Evolutionary conservation across 306 rosid genomes (phyloP), one percentile per base, ranked within the genome.

Genomic region (Comarum palustre): DNA sequence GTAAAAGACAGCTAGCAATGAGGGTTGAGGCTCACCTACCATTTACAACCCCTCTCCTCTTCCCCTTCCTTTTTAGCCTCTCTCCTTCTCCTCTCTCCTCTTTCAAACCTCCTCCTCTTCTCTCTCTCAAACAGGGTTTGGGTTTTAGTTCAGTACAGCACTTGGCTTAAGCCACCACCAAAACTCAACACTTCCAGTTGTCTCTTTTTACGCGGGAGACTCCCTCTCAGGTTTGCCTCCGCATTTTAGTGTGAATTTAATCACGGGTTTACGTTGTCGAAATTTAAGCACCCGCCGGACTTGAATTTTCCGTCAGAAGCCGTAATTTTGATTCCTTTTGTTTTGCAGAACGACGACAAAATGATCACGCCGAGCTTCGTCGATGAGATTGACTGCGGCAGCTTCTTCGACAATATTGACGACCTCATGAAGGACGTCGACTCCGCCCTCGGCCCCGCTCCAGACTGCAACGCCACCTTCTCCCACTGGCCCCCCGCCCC

Each of bases 1-100:
- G 94, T 82, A 87, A 90, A 86, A 75, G 89, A 85, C 99, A 95
- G 96, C 99, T 95, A 83, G 99, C 99, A 91, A 84, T 87, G 96
- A 90, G 87, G 92, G 77, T 80, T 72, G 92, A 88, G 76, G 82
- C 90, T 84, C 88, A 88, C 92, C 95, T 79, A 87, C 89, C 89
- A 74, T 81, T 82, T 72, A 72, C 73, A 72, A 68, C 83, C 66
- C 52, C 59, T 20, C 86, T 13, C 85, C 66, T 36, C 75, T 43
- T 15, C 42, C 32, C 43, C 68, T 51, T 48, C 78, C 85, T 82
- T 83, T 88, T 85, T 81, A 88, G 65, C 80, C 85, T 29, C 66
- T 77, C 54, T 57, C 22, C 61, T 73, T 59, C 83, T 73, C 72
- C 82, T 81, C 88, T 79, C 84, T 66, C 77, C 87, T 15, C 27